A percentile compares a stretch with the other conserved stretches of the same genome.
Conservation (phyloP, 768 basidiomycete species). For the Naematelia encephala region DNA sequence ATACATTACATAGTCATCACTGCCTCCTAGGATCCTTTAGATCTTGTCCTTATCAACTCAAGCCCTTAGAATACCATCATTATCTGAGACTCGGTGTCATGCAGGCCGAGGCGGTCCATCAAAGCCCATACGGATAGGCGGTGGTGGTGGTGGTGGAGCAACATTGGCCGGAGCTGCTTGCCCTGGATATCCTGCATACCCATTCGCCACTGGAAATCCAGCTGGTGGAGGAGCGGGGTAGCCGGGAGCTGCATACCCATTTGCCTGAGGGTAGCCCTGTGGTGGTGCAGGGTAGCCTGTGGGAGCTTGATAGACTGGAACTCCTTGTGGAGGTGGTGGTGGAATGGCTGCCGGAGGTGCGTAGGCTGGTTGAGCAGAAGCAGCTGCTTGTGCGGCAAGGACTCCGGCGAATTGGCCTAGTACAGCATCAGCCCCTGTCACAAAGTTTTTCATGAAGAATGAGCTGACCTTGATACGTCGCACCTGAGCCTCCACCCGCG, state of each 20-base stretch:
- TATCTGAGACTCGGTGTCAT: no score
- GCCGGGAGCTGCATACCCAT: conserved; percentile 10
- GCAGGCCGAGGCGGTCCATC: conserved; percentile 5
- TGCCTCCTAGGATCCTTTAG: no score
- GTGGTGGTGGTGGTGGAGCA: conserved; percentile 12
- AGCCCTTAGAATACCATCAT: no score
- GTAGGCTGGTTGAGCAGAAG: conserved; percentile 20
- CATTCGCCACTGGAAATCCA: conserved; percentile 34
- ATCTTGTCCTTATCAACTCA: no score
- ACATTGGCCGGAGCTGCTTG: background rate
- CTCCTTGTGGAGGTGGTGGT: conserved; percentile 45
- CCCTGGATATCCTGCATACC: conserved; percentile 12
- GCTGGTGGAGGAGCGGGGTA: conserved; percentile 30
- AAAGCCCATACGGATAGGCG: conserved; percentile 43
- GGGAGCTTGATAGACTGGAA: conserved; percentile 46
- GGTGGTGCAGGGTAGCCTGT: conserved; percentile 16
- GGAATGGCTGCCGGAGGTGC: conserved; percentile 15
- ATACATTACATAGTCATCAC: no score
- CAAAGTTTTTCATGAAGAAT: conserved; percentile 2
- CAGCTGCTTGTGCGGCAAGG: conserved; percentile 55
- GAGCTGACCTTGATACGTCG: conserved; percentile 19
- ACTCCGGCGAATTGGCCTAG: conserved; percentile 93
- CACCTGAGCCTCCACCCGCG: background rate
- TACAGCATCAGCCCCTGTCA: conserved; percentile 52
- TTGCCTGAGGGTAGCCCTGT: background rate